These are phyloP conservation scores for Didymosphaeria variabile DNA, from an alignment of 2,329 filamentous ascomycete genomes.

Conservation along the genomic window DNA sequence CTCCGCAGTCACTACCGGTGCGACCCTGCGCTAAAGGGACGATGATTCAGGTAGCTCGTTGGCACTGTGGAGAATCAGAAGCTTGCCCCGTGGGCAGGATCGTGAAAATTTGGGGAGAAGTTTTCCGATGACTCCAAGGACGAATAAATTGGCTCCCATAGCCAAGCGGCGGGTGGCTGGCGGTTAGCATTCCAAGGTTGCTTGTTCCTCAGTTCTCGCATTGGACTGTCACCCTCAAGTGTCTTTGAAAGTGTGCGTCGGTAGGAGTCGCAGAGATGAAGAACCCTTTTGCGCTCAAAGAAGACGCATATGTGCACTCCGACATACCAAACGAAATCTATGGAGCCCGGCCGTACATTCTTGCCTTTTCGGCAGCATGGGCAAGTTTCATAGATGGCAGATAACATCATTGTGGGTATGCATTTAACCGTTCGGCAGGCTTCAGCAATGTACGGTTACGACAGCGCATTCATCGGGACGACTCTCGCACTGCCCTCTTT, in stretches of 20 bases:
- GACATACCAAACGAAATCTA: background rate
- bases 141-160: background rate
- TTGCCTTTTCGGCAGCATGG: constrained; percentile 8
- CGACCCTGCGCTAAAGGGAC: background rate
- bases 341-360: constrained; percentile 10
- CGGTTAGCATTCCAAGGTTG: background rate
- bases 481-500: constrained; percentile 4
- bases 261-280: constrained; percentile 1
- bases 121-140: background rate
- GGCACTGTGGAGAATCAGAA: constrained; percentile 9
- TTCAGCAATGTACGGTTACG: constrained; percentile 1
- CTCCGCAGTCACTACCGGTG: background rate
- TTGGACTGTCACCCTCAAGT: background rate
- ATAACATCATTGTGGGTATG: background rate
- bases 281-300: background rate
- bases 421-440: background rate
- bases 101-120: constrained; percentile 7
- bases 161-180: too few species aligned
- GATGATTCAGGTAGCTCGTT: background rate
- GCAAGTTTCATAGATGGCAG: background rate
- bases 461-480: constrained; percentile 1
- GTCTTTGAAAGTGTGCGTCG: background rate
- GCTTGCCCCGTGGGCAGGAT: background rate
- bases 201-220: background rate
- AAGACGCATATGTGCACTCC: background rate